These are phyloP conservation scores for Fusarium sp. DNA, from an alignment of 2,329 filamentous ascomycete species.

Conservation along the genomic window DNA sequence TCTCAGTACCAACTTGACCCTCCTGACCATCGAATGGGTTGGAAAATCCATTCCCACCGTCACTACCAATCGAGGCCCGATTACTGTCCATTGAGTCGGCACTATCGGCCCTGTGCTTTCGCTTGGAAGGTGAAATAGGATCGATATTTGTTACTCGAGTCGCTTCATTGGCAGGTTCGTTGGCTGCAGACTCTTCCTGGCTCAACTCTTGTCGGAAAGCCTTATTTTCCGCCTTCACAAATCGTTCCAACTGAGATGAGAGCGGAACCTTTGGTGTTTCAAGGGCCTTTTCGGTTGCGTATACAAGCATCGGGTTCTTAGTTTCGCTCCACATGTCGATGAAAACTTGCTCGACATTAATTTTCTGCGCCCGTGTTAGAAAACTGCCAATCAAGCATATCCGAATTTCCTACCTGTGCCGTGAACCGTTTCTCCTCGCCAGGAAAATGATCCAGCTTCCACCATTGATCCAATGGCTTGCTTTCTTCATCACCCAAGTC, in stretches of 20 bases:
- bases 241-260: constrained; percentile 56
- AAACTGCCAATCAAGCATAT: not conserved
- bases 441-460: constrained; percentile 60
- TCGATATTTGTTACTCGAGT: constrained; percentile 47
- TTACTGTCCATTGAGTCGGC: constrained; percentile 60
- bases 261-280: constrained; percentile 48
- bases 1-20: constrained; percentile 42
- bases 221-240: constrained; percentile 63
- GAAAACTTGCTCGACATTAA: constrained; percentile 58
- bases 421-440: constrained; percentile 56
- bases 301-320: constrained; percentile 61
- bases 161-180: constrained; percentile 35
- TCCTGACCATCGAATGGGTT: constrained; percentile 48
- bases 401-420: constrained; percentile 57
- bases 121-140: constrained; percentile 58
- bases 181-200: constrained; percentile 49
- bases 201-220: constrained; percentile 62
- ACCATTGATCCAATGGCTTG: constrained; percentile 62
- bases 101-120: constrained; percentile 59
- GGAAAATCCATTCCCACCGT: constrained; percentile 49
- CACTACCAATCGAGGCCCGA: constrained; percentile 57
- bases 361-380: constrained; percentile 55
- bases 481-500: constrained; percentile 52
- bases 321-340: constrained; percentile 60
- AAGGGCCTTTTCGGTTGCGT: constrained; percentile 59